Conservation (phyloP, 805 yeast genomes). For the Hanseniaspora pseudoguilliermondii region DNA sequence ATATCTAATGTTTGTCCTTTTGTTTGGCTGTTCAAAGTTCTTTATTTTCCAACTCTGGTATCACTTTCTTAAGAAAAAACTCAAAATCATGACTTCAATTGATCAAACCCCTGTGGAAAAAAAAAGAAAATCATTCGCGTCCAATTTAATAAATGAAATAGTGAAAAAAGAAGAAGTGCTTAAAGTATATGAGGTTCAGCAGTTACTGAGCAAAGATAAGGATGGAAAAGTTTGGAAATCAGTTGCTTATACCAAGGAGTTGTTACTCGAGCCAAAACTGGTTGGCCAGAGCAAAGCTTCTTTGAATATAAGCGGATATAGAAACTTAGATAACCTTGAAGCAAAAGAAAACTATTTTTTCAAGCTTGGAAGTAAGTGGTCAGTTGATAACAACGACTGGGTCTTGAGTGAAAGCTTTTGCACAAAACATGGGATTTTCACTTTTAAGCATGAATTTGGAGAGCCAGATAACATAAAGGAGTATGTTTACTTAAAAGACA, state of each 20-base stretch:
- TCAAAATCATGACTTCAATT: not conserved
- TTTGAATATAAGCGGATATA: not conserved
- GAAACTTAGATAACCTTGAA: not conserved
- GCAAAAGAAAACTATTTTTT: not conserved
- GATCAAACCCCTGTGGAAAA: not conserved
- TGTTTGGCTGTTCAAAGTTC: not conserved
- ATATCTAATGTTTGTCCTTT: not conserved
- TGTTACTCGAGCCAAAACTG: not conserved
- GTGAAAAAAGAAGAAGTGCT: not conserved
- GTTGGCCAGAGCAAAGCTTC: not conserved
- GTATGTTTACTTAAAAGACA: not conserved
- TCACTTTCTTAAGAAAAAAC: not conserved
- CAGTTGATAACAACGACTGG: not conserved
- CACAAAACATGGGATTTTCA: not conserved
- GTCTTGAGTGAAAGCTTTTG: not conserved
- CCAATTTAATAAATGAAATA: not conserved
- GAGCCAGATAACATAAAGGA: not conserved
- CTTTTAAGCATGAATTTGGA: not conserved
- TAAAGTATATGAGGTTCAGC: not conserved
- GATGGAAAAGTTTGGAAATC: not conserved
- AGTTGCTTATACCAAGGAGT: not conserved
- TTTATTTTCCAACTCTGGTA: not conserved
- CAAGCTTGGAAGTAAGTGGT: not conserved
- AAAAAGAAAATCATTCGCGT: not conserved
- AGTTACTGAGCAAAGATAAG: not conserved